These are phyloP conservation scores for Fimicolochytrium jonesii DNA, from an alignment of 192 early-diverging fungal genomes.

Conservation along the genomic window DNA sequence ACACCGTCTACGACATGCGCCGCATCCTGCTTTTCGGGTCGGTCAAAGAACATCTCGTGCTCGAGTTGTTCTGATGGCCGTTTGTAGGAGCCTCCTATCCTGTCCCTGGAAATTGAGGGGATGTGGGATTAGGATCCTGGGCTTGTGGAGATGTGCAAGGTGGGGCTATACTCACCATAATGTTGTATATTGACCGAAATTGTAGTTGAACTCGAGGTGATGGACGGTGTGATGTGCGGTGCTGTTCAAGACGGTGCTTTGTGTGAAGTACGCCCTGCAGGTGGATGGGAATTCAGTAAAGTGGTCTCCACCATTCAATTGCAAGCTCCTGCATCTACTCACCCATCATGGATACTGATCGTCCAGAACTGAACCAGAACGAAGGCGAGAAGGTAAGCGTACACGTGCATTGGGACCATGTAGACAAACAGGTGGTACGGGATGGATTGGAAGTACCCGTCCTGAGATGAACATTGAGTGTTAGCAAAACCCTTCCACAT, in stretches of 20 bases:
- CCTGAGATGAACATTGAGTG: constrained; percentile 32
- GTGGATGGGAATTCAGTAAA: neutral
- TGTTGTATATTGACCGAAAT: constrained; percentile 98
- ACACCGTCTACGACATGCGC: no score
- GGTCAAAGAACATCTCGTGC: constrained; percentile 53
- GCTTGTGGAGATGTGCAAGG: no score
- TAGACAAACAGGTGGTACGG: constrained; percentile 95
- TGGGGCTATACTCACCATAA: constrained; percentile 89
- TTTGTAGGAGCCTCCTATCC: constrained; percentile 50
- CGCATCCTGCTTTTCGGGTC: no score
- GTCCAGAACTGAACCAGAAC: constrained; percentile 92
- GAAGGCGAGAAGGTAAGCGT: constrained; percentile 82
- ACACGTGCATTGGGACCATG: constrained; percentile 87
- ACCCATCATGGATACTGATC: constrained; percentile 94
- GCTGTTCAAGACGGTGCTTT: constrained; percentile 70
- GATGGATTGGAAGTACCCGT: constrained; percentile 91
- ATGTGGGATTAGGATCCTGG: no score
- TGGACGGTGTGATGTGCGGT: constrained; percentile 97
- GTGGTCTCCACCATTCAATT: no score
- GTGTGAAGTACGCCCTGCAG: constrained; percentile 69
- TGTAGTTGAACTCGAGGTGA: constrained; percentile 99
- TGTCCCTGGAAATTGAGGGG: constrained; percentile 45
- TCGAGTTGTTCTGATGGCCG: constrained; percentile 40
- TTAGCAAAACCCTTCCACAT: neutral
- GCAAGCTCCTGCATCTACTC: constrained; percentile 24